Base-by-base conservation (phyloP, 345 rosid genomes). In the Eucalyptus erythrocorys region DNA sequence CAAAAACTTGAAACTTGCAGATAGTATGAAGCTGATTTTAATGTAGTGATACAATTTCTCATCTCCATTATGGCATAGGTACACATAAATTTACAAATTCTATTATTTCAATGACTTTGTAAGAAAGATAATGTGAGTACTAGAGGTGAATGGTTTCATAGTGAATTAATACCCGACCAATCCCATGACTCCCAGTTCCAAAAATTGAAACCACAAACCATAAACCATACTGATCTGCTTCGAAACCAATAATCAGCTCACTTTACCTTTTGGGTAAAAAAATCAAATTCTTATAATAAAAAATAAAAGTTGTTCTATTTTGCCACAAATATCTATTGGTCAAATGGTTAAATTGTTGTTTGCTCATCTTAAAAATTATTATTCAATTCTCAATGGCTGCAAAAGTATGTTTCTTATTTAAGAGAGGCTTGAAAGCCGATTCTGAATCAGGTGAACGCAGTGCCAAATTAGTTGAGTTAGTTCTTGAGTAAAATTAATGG, bases 211-310 rank as follows among this genome's bases (percentile, higher is more conserved):
- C 8, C 19, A 1, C 9, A 2, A n/a, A 32, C 12, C 21, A 2
- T 7, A 2, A n/a, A 32, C 12, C 21, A 2, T 7, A 32, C 12
- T 5, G 6, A 8, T 32, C 6, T 16, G 1, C 17, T 32, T 66
- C 0, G 3, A 16, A 66, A 66, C 40, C 10, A 32, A 34, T 32
- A 66, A 66, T 16, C 11, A 9, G 40, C 21, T 16, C 79, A 64
- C 37, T 66, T 32, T 66, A 66, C 22, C 19, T 66, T 32, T 32
- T 66, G 42, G 13, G 79, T 66, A 32, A 66, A 51, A 32, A 66
- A 16, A 32, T 66, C 42, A 66, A 66, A 32, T 32, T 66, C 22
- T 32, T 15, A n/a, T 51, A 3, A 51, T 19, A 66, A 7, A n/a
- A 14, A 66, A n/a, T 4, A 16, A n/a, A 64, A n/a, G 40, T n/a